Conservation (phyloP, 1,284 basidiomycete genomes). For the Heterobasidion occidentale region DNA sequence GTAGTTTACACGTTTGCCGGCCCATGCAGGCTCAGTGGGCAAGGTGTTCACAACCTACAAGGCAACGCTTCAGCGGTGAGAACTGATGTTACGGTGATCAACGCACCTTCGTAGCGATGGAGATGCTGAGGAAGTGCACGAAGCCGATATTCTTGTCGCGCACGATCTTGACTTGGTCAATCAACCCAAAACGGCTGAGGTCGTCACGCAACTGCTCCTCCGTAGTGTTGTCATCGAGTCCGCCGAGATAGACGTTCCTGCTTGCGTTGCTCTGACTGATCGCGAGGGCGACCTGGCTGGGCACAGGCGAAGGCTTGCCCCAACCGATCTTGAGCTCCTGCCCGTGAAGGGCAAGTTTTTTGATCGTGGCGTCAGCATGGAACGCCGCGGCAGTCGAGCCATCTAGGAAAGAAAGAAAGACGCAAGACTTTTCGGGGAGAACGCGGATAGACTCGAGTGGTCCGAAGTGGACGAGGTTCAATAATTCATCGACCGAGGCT, state of each 20-base stretch:
- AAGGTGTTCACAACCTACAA: constrained; percentile 80
- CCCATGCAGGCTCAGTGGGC: constrained; percentile 83
- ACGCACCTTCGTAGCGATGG: constrained; percentile 82
- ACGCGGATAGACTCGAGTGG: constrained; percentile 94
- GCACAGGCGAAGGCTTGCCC: constrained; percentile 88
- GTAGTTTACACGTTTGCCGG: constrained; percentile 91
- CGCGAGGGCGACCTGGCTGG: constrained; percentile 75
- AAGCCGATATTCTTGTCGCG: constrained; percentile 97
- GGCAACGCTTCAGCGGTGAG: neutral
- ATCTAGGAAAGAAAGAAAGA: constrained; percentile 96
- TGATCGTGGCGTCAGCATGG: constrained; percentile 90
- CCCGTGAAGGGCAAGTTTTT: constrained; percentile 84
- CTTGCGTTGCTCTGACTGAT: constrained; percentile 88
- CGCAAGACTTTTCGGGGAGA: constrained; percentile 96
- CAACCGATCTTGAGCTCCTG: constrained; percentile 95
- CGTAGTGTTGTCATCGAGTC: constrained; percentile 79
- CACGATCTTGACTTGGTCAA: constrained; percentile 97
- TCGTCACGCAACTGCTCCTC: constrained; percentile 89
- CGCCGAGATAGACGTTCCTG: constrained; percentile 90
- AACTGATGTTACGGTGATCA: constrained; percentile 5
- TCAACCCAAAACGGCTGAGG: constrained; percentile 83
- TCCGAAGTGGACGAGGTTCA: constrained; percentile 96
- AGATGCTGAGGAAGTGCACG: constrained; percentile 92
- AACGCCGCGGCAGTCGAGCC: constrained; percentile 87
- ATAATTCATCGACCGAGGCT: constrained; percentile 93